Percentiles rank a stretch among this genome's conserved stretches.
Conservation (phyloP, 2,329 filamentous ascomycete genomes). For the Talaromyces amestolkiae region DNA sequence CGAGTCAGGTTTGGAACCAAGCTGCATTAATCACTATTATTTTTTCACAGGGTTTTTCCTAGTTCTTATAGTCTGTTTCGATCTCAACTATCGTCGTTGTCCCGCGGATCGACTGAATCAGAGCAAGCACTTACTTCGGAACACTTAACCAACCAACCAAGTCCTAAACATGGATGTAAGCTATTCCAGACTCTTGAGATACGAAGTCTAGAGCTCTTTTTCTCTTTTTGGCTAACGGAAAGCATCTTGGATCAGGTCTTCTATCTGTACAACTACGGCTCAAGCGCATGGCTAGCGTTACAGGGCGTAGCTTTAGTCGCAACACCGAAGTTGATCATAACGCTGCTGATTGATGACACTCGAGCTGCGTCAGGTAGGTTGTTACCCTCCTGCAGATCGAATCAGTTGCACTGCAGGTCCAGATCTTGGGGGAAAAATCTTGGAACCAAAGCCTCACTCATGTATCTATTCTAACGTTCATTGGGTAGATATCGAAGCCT, state of each 20-base stretch:
- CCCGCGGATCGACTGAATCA: conserved; percentile 6
- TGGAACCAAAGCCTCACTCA: neutral
- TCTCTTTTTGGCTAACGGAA: neutral
- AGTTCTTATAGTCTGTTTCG: neutral
- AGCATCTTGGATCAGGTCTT: conserved; percentile 36
- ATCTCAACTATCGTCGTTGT: conserved; percentile 1
- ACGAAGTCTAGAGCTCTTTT: neutral
- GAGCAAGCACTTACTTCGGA: neutral
- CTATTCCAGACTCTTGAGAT: neutral
- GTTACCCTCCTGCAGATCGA: neutral
- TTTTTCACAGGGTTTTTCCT: neutral
- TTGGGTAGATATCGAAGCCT: conserved; percentile 61
- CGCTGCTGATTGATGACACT: conserved; percentile 57
- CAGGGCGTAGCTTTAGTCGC: conserved; percentile 56
- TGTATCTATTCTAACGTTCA: conserved; percentile 18
- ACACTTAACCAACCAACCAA: neutral
- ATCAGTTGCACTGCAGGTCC: neutral
- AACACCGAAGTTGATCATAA: conserved; percentile 60
- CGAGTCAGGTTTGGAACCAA: neutral
- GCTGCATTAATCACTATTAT: neutral
- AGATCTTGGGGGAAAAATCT: neutral
- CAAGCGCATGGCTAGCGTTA: conserved; percentile 44
- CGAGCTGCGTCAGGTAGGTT: conserved; percentile 54
- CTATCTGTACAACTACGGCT: conserved; percentile 46
- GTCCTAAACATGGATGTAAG: conserved; percentile 23